Conservation (phyloP, 2,329 filamentous ascomycete species). For the Aspergillus pseudonomiae region DNA sequence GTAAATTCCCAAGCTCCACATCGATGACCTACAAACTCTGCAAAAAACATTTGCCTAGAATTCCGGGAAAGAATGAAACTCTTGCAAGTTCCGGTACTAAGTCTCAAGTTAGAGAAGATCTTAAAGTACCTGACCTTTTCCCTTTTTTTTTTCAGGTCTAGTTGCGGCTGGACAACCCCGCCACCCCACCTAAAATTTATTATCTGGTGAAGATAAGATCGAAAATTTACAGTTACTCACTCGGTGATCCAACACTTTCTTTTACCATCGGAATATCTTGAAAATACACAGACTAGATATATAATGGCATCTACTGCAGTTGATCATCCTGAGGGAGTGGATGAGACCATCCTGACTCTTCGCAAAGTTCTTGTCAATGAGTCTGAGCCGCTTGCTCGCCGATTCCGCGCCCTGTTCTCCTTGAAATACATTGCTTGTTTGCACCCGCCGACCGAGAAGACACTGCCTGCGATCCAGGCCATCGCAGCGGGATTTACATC, state of each 20-base stretch:
- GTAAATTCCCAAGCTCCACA: neutral
- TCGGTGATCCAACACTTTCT: neutral
- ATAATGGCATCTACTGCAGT: slow-evolving; percentile 38
- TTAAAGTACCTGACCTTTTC: neutral
- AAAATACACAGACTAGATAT: slow-evolving; percentile 4
- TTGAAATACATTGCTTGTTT: slow-evolving; percentile 88
- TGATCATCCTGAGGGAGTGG: slow-evolving; percentile 26
- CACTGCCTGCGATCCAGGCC: slow-evolving; percentile 69
- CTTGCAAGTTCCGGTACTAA: neutral
- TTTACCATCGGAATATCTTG: neutral
- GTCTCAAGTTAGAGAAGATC: neutral
- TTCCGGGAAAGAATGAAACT: neutral
- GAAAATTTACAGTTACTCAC: slow-evolving; percentile 28
- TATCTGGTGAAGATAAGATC: slow-evolving; percentile 38
- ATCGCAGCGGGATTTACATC: slow-evolving; percentile 87
- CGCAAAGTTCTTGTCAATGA: slow-evolving; percentile 80
- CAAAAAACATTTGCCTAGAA: neutral
- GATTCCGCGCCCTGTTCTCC: slow-evolving; percentile 96
- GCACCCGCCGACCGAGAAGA: slow-evolving; percentile 58
- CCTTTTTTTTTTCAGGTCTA: slow-evolving; percentile 13
- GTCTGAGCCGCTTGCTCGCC: slow-evolving; percentile 76
- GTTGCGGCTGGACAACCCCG: slow-evolving; percentile 27
- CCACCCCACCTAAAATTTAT: slow-evolving; percentile 44
- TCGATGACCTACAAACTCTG: neutral
- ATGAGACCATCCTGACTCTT: slow-evolving; percentile 46